These are phyloP conservation scores for Haematococcus lacustris DNA, from an alignment of 139 green algal species.

Conservation along the genomic window DNA sequence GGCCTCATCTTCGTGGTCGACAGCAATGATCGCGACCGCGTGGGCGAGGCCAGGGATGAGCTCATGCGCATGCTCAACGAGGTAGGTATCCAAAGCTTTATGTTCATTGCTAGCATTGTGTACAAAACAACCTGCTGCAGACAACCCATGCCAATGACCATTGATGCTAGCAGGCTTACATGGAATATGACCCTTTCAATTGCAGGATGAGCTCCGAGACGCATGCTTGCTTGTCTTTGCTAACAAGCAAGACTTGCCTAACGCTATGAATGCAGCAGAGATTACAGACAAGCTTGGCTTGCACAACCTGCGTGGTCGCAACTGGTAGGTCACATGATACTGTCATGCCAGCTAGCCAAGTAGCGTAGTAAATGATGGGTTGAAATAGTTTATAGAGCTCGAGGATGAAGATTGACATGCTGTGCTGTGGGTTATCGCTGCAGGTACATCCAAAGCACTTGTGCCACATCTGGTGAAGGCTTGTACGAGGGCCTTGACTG, in stretches of 20 bases:
- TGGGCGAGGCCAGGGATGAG: slow-evolving; percentile 92
- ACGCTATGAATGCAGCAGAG: slow-evolving; percentile 93
- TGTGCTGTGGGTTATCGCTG: too few species aligned
- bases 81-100: too few species aligned
- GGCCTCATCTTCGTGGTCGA: slow-evolving; percentile 99
- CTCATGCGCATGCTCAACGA: slow-evolving; percentile 99
- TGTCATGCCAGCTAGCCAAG: too few species aligned
- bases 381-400: too few species aligned
- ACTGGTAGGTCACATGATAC: slow-evolving; percentile 76
- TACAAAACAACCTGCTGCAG: too few species aligned
- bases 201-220: slow-evolving; percentile 94
- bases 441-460: slow-evolving; percentile 94
- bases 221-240: slow-evolving; percentile 97
- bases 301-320: slow-evolving; percentile 88
- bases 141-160: too few species aligned
- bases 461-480: slow-evolving; percentile 90
- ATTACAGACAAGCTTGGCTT: slow-evolving; percentile 99
- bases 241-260: slow-evolving; percentile 91
- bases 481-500: slow-evolving; percentile 98
- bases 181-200: too few species aligned
- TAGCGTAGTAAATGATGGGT: too few species aligned
- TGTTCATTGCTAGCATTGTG: too few species aligned
- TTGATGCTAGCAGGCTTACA: too few species aligned
- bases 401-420: too few species aligned
- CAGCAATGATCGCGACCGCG: slow-evolving; percentile 86